These are phyloP conservation scores for Phanerochaete sordida DNA, from an alignment of 768 basidiomycete species.

Conservation along the genomic window DNA sequence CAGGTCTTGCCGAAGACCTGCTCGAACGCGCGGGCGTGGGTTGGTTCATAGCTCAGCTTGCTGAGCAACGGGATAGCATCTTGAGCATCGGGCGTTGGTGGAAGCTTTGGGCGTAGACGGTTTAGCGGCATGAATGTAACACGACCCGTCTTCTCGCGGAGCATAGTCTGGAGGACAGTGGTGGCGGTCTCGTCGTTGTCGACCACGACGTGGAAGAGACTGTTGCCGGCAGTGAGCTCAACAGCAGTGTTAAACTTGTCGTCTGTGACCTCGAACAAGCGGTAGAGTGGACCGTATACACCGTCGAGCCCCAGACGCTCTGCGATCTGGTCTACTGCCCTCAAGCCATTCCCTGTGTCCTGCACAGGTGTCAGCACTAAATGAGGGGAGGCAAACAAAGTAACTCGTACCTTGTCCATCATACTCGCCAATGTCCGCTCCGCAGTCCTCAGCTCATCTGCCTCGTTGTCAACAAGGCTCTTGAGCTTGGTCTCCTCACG, in stretches of 20 bases:
- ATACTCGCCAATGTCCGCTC: constrained; percentile 80
- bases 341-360: constrained; percentile 90
- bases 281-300: constrained; percentile 92
- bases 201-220: constrained; percentile 96
- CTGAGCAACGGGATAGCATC: constrained; percentile 80
- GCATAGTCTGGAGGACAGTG: constrained; percentile 89
- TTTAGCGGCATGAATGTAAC: constrained; percentile 99
- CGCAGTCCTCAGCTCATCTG: constrained; percentile 75
- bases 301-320: constrained; percentile 72
- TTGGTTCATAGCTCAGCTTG: constrained; percentile 73
- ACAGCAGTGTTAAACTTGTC: constrained; percentile 87
- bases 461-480: constrained; percentile 69
- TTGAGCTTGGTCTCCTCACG: constrained; percentile 89
- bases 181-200: constrained; percentile 94
- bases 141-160: constrained; percentile 88
- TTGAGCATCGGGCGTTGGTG: constrained; percentile 62
- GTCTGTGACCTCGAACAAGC: constrained; percentile 88
- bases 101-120: constrained; percentile 77
- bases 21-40: constrained; percentile 80
- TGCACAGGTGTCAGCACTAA: constrained; percentile 27
- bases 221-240: constrained; percentile 94
- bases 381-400: neutral
- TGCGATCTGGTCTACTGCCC: constrained; percentile 82
- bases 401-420: constrained; percentile 83
- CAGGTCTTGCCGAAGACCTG: constrained; percentile 98